Conservation (phyloP, 345 rosid species). For the Brassica nigra region DNA sequence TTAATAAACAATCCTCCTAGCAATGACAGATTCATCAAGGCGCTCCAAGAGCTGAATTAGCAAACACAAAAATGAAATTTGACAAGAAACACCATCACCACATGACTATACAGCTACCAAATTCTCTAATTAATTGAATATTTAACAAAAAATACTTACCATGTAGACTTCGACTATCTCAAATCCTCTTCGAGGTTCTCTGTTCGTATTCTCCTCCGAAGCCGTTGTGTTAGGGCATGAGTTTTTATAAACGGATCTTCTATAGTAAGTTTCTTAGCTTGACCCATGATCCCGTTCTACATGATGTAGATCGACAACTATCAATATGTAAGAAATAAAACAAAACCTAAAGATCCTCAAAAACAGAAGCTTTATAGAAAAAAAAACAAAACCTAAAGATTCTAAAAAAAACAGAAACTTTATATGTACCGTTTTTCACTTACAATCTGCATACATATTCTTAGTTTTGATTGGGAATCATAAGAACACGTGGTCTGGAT, state of each 20-base stretch:
- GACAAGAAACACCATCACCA: slow-evolving; percentile 7
- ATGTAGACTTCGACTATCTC: not conserved
- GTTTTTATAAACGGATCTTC: not conserved
- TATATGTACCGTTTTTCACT: not conserved
- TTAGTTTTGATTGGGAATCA: not conserved
- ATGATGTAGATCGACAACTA: not conserved
- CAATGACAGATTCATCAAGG: slow-evolving; percentile 72
- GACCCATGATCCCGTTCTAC: not conserved
- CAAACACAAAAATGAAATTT: not conserved
- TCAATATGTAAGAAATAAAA: not conserved
- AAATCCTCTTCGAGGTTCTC: not conserved
- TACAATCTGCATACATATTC: not conserved
- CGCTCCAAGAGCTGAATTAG: slow-evolving; percentile 35
- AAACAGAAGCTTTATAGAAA: not conserved
- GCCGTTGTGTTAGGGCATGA: not conserved
- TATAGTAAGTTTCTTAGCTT: not conserved
- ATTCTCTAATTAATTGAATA: not conserved
- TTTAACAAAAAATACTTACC: not conserved
- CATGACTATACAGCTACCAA: not conserved
- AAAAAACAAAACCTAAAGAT: not conserved
- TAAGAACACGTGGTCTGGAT: no score
- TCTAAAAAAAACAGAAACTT: not conserved
- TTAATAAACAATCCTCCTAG: slow-evolving; percentile 58
- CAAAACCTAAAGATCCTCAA: not conserved
- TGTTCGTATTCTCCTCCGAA: not conserved